Percentiles rank a stretch among this genome's conserved stretches.
Evolutionary conservation across 2,329 filamentous ascomycete genomes (phyloP).

Genomic region (Trichoderma oligosporum): DNA sequence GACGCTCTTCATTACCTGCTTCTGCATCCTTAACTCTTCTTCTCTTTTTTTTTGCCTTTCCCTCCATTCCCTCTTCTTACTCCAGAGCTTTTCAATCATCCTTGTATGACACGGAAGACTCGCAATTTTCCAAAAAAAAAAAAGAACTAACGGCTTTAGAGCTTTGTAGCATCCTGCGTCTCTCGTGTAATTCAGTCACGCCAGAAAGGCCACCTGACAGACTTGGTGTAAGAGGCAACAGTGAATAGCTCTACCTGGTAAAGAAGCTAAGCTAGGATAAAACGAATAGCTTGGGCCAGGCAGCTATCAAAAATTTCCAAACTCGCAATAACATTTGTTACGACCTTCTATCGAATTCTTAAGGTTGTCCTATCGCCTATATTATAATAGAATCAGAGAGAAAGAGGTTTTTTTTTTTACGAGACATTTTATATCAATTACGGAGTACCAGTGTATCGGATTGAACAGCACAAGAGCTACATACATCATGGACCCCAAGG

Average conservation of each 20-base stretch:
- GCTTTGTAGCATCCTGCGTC: neutral
- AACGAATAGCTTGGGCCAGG: neutral
- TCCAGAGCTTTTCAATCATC: too few relatives aligned
- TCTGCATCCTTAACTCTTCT: neutral
- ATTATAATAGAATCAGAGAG: neutral
- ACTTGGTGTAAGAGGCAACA: neutral
- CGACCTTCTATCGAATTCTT: neutral
- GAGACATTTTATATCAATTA: neutral
- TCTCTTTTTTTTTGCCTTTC: neutral
- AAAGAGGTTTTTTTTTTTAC: too few relatives aligned
- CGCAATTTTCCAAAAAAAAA: too few relatives aligned
- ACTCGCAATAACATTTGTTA: neutral
- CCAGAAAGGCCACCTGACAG: constrained; percentile 3
- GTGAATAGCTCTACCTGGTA: neutral
- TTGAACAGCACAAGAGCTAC: neutral
- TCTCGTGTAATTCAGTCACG: neutral
- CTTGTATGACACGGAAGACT: too few relatives aligned
- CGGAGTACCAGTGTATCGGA: too few relatives aligned
- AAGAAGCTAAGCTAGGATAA: neutral
- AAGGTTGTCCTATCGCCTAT: neutral
- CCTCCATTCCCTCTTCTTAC: too few relatives aligned
- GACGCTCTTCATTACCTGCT: too few relatives aligned
- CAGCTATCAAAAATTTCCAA: neutral
- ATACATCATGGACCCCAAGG: constrained; percentile 50
- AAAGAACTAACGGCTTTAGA: too few relatives aligned